These are phyloP conservation scores for Turritis glabra DNA, from an alignment of 345 rosid genomes.

Conservation along the genomic window DNA sequence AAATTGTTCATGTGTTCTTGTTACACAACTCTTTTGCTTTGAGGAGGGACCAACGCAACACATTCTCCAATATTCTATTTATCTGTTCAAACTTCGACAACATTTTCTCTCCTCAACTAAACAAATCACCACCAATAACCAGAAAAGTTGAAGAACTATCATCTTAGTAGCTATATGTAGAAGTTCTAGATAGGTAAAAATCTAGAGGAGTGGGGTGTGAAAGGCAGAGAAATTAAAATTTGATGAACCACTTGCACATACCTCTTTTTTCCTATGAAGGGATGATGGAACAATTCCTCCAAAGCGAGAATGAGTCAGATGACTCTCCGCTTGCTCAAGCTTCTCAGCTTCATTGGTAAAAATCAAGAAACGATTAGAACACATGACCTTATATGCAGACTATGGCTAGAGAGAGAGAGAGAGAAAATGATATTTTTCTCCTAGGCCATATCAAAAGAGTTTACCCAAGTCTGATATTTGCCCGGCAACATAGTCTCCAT, in stretches of 20 bases:
- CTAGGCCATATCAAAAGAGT: background rate
- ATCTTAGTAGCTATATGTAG: background rate
- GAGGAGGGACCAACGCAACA: no score
- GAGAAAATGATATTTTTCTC: background rate
- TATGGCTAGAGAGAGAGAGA: background rate
- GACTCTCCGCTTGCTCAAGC: constrained; percentile 93
- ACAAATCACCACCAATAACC: background rate
- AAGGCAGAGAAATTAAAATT: background rate
- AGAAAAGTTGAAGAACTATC: background rate
- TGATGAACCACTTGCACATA: constrained; percentile 28
- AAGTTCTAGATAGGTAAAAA: background rate
- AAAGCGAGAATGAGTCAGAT: constrained; percentile 72
- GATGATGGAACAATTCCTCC: constrained; percentile 65
- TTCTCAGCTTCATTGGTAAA: constrained; percentile 73
- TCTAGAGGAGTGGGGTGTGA: background rate
- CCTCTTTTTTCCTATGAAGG: constrained; percentile 85
- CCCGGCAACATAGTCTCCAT: constrained; percentile 98
- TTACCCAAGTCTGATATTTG: constrained; percentile 98
- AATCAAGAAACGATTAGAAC: background rate
- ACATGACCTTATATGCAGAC: background rate
- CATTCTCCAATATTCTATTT: background rate
- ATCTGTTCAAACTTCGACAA: background rate
- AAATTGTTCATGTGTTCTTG: no score
- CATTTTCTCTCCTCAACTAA: background rate
- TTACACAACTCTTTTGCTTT: no score